Conservation (phyloP, 192 early-diverging fungal species). For the Physocladia obscura region DNA sequence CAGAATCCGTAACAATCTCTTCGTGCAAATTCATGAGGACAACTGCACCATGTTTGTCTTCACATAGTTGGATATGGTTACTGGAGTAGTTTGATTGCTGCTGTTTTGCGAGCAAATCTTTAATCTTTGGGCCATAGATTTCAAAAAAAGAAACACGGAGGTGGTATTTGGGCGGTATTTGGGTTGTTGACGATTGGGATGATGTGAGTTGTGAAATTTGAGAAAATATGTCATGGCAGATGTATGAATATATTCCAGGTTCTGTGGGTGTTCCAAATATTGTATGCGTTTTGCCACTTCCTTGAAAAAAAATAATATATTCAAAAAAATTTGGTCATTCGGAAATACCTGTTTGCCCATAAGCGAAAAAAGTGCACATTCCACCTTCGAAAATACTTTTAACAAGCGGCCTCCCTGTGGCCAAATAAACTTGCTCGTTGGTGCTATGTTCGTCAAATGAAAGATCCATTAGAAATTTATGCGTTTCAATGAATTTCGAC, state of each 20-base stretch:
- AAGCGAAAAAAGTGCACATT: conserved; percentile 43
- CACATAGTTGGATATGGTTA: conserved; percentile 20
- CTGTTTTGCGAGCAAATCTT: conserved; percentile 35
- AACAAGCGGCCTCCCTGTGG: conserved; percentile 28
- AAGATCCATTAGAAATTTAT: conserved; percentile 83
- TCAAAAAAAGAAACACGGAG: conserved; percentile 42
- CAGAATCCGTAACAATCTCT: neutral
- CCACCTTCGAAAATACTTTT: conserved; percentile 33
- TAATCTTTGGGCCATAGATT: conserved; percentile 41
- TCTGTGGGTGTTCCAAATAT: conserved; percentile 38
- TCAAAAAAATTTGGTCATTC: neutral
- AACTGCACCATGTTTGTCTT: conserved; percentile 33
- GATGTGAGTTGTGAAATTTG: too few species aligned
- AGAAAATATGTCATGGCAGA: conserved; percentile 42
- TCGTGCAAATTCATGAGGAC: conserved; percentile 28
- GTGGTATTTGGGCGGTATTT: neutral
- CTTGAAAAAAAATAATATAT: neutral
- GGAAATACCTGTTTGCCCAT: conserved; percentile 42
- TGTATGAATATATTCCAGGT: conserved; percentile 36
- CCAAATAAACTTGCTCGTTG: conserved; percentile 38
- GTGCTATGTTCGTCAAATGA: conserved; percentile 73
- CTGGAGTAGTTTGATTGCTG: too few species aligned
- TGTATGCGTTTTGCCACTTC: conserved; percentile 51
- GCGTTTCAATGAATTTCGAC: conserved; percentile 82
- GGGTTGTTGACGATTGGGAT: too few species aligned